Evolutionary conservation across 1,139 yeast species (phyloP).

Genomic region (Pichia sp.): DNA sequence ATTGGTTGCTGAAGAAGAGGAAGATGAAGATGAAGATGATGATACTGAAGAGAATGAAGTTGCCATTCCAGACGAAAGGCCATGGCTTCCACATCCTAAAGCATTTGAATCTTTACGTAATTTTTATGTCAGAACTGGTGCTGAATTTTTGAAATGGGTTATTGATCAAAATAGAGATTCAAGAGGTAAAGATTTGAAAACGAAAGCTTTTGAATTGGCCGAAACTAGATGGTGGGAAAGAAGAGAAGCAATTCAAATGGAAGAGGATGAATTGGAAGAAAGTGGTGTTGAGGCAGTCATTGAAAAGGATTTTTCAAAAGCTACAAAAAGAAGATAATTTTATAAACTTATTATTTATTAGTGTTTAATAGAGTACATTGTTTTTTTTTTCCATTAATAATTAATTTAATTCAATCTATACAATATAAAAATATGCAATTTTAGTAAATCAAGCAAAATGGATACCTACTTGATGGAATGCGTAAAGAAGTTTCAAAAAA

Average conservation of each 20-base stretch:
- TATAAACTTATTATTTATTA: not conserved
- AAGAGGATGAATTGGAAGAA: conserved; percentile 86
- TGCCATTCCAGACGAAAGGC: conserved; percentile 83
- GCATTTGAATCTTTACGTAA: conserved; percentile 82
- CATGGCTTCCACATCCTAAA: conserved; percentile 96
- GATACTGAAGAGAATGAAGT: conserved; percentile 61
- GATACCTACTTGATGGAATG: conserved; percentile 94
- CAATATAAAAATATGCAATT: not conserved
- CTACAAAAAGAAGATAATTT: conserved; percentile 38
- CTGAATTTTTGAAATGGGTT: conserved; percentile 87
- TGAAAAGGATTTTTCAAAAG: conserved; percentile 60
- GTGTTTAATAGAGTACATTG: not conserved
- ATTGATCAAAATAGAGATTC: conserved; percentile 76
- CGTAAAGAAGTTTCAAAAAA: conserved; percentile 77
- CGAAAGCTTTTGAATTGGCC: conserved; percentile 82
- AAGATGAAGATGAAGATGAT: conserved; percentile 52
- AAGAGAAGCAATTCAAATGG: conserved; percentile 82
- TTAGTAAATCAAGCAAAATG: conserved; percentile 65
- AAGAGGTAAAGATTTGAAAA: conserved; percentile 87
- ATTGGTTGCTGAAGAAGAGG: conserved; percentile 35
- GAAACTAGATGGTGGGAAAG: conserved; percentile 99
- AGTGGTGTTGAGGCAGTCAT: conserved; percentile 89
- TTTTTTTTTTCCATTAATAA: no score
- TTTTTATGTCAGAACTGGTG: conserved; percentile 82
- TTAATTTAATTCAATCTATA: not conserved